These are phyloP conservation scores for Fusarium udum DNA, from an alignment of 2,329 filamentous ascomycete species.

Conservation along the genomic window DNA sequence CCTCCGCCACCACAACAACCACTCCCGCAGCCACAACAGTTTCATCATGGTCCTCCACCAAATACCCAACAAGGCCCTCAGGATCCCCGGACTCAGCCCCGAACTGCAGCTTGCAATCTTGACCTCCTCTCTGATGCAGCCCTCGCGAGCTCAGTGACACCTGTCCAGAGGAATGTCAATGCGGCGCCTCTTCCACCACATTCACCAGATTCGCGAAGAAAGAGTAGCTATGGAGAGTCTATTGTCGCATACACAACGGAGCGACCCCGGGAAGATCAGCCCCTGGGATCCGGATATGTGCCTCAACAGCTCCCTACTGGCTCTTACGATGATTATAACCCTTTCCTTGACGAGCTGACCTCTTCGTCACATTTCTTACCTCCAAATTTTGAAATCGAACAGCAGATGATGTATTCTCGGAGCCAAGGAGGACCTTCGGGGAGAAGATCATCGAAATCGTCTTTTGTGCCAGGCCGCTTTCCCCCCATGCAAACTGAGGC, in stretches of 20 bases:
- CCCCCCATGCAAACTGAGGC: constrained; percentile 63
- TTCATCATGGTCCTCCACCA: constrained; percentile 51
- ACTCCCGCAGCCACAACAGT: constrained; percentile 46
- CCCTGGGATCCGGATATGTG: constrained; percentile 52
- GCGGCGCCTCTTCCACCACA: constrained; percentile 56
- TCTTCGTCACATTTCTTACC: constrained; percentile 65
- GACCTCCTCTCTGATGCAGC: constrained; percentile 69
- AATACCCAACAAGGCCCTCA: constrained; percentile 53
- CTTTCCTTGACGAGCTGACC: constrained; percentile 67
- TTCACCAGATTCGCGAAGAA: constrained; percentile 53
- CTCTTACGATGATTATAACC: constrained; percentile 65
- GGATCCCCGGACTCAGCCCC: constrained; percentile 57
- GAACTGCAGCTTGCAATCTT: constrained; percentile 63
- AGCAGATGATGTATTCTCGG: constrained; percentile 63
- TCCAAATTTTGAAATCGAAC: constrained; percentile 63
- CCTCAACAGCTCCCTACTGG: constrained; percentile 44
- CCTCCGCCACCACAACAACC: constrained; percentile 43
- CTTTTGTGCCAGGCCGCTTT: constrained; percentile 64
- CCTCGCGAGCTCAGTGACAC: constrained; percentile 63
- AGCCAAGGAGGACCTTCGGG: constrained; percentile 51
- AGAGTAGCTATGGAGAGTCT: constrained; percentile 58
- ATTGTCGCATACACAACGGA: constrained; percentile 57
- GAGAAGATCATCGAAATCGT: constrained; percentile 57
- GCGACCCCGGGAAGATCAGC: constrained; percentile 58
- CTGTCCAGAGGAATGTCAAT: constrained; percentile 61